Conservation (phyloP, 2,329 filamentous ascomycete genomes). For the Cordyceps pruinosa region DNA sequence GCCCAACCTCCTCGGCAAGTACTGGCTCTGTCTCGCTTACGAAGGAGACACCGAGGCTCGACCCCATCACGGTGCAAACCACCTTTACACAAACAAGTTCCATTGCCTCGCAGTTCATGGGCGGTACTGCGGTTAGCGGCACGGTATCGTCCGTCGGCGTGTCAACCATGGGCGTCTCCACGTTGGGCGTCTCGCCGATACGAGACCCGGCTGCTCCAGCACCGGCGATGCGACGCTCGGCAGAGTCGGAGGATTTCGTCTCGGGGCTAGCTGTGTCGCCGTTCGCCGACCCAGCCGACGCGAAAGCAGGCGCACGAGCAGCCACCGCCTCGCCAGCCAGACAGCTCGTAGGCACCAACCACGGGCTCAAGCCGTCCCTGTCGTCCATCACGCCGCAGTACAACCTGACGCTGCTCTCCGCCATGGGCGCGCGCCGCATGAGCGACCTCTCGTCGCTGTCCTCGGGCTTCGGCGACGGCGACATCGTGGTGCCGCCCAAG, state of each 20-base stretch:
- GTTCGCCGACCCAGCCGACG: background rate
- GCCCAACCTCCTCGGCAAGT: background rate
- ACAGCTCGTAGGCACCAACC: background rate
- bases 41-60: background rate
- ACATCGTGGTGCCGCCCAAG: constrained; percentile 42
- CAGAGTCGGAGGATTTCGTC: background rate
- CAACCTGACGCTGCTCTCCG: constrained; percentile 28
- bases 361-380: constrained; percentile 6
- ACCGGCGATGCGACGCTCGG: background rate
- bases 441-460: constrained; percentile 55
- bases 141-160: background rate
- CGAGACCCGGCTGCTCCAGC: background rate
- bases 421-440: constrained; percentile 31
- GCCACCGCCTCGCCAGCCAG: background rate
- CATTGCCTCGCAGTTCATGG: background rate
- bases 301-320: background rate
- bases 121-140: background rate
- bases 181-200: background rate
- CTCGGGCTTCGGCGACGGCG: constrained; percentile 57
- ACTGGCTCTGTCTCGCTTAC: background rate
- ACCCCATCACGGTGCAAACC: constrained; percentile 2
- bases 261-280: background rate
- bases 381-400: constrained; percentile 6
- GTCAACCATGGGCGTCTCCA: background rate
- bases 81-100: background rate